Percentiles rank a stretch among this genome's conserved stretches.
Conservation (phyloP, 768 basidiomycete species). For the Boletus barrowsii region DNA sequence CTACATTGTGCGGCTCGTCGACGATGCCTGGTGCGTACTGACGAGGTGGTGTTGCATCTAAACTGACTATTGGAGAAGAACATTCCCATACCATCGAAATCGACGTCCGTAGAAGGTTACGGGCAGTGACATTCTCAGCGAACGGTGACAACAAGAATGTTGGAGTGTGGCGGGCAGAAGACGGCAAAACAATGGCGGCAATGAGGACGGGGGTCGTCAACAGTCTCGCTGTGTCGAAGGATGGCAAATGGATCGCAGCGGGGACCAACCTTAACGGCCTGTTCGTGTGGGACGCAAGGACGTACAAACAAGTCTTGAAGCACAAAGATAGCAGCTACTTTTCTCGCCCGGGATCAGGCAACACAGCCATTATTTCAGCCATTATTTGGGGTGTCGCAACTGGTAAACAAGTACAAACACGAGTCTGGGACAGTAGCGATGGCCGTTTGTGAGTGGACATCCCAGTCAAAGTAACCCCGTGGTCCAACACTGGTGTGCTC, state of each 20-base stretch:
- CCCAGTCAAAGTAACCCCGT: no score
- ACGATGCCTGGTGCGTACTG: not conserved
- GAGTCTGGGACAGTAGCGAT: no score
- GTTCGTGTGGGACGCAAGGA: no score
- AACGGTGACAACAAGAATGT: not conserved
- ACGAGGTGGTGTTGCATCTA: not conserved
- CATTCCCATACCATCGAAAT: not conserved
- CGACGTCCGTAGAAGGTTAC: not conserved
- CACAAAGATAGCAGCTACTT: no score
- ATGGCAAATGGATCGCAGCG: not conserved
- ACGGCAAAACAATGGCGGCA: no score
- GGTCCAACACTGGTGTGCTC: not conserved
- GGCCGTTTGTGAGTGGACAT: no score
- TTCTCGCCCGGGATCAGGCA: no score
- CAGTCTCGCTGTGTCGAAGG: not conserved
- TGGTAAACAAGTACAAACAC: not conserved
- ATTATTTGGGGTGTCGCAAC: not conserved
- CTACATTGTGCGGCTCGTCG: not conserved
- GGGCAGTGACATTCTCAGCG: not conserved
- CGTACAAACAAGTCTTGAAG: not conserved
- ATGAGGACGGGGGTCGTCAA: accelerated
- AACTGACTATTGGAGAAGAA: not conserved
- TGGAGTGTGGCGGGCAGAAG: not conserved
- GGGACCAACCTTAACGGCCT: not conserved
- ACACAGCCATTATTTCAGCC: no score